phyloP scores from a whole-genome alignment of 176 grass and related monocot genomes.

The Zoysia japonica region DNA sequence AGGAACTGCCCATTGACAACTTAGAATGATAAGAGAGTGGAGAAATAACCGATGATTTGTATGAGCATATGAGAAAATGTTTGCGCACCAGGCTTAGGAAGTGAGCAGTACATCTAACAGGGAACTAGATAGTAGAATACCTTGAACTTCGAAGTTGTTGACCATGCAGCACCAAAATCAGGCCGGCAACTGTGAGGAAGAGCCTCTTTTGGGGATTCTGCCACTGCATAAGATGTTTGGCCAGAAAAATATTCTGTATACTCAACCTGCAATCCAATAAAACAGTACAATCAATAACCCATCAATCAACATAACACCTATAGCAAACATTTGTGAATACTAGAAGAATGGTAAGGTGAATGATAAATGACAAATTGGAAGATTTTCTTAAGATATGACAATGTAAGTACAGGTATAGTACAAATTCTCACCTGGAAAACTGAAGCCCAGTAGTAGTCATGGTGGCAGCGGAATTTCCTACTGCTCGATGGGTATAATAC shows the following conservation, averaged over 20 bases:
- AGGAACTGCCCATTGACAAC: conserved; percentile 12
- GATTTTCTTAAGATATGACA: conserved; percentile 1
- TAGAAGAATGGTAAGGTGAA: not conserved
- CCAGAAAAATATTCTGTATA: conserved; percentile 96
- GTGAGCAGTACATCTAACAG: not conserved
- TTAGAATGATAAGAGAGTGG: conserved; percentile 9
- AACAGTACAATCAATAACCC: conserved; percentile 15
- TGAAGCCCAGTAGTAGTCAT: conserved; percentile 99
- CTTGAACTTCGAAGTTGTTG: conserved; percentile 77
- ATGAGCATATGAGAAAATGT: not conserved
- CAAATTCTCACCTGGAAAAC: conserved; percentile 76
- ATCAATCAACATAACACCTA: conserved; percentile 29
- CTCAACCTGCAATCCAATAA: conserved; percentile 70
- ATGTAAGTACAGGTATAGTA: conserved; percentile 2
- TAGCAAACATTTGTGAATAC: not conserved
- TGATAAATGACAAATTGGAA: not conserved
- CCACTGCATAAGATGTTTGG: conserved; percentile 78
- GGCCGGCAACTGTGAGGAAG: conserved; percentile 81
- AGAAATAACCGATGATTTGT: conserved; percentile 4
- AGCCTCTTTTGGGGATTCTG: conserved; percentile 88
- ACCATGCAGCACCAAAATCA: conserved; percentile 74
- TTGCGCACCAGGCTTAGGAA: not conserved
- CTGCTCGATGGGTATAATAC: conserved; percentile 77
- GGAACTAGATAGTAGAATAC: conserved; percentile 48
- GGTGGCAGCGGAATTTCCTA: conserved; percentile 71